Percentiles rank a stretch among this genome's conserved stretches.
phyloP scores from a whole-genome alignment of 345 rosid genomes.

The Lepidium didymum region DNA sequence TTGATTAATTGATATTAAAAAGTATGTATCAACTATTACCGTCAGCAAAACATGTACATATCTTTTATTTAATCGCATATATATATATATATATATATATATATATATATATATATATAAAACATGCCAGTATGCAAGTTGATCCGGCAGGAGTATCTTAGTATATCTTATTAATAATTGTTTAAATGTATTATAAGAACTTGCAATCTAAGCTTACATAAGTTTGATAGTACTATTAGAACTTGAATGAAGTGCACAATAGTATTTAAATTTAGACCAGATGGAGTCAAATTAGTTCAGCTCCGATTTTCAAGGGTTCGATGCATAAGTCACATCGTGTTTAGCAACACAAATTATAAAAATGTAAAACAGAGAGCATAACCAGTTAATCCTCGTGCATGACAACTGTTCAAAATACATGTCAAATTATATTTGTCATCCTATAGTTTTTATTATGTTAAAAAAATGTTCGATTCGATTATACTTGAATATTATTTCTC shows the following conservation, averaged over 20 bases:
- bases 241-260: conserved; percentile 5
- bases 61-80: too few relatives aligned
- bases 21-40: too few relatives aligned
- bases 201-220: conserved; percentile 4
- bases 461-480: too few relatives aligned
- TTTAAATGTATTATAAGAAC: background rate
- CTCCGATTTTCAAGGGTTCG: background rate
- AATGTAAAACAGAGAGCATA: background rate
- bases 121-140: background rate
- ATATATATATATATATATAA: too few relatives aligned
- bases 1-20: too few relatives aligned
- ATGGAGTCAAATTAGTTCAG: conserved; percentile 14
- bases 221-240: background rate
- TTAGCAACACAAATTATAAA: background rate
- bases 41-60: background rate
- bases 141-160: conserved; percentile 19
- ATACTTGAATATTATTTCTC: background rate
- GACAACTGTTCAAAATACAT: conserved; percentile 11
- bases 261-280: background rate
- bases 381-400: conserved; percentile 11
- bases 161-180: background rate
- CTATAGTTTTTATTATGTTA: too few relatives aligned
- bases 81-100: too few relatives aligned
- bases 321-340: conserved; percentile 6
- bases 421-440: background rate